A percentile compares a stretch with the other conserved stretches of the same genome.
These are phyloP conservation scores for Scytalidium lignicola DNA, from an alignment of 2,329 filamentous ascomycete species.

Conservation along the genomic window DNA sequence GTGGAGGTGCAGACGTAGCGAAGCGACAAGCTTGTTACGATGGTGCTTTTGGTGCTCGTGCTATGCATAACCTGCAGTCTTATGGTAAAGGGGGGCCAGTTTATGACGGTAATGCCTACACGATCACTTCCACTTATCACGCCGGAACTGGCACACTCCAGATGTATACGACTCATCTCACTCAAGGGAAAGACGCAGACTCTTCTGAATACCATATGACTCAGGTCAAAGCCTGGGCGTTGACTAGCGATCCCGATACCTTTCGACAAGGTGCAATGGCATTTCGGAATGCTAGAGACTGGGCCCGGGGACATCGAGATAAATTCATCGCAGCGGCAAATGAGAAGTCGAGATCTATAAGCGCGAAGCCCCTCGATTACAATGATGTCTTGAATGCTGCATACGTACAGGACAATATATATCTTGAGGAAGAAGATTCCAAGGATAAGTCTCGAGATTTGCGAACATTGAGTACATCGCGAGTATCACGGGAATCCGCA, in stretches of 20 bases:
- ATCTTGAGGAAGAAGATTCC: too few relatives aligned
- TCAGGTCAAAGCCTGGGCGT: conserved; percentile 21
- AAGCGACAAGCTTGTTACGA: conserved; percentile 32
- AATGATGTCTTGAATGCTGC: too few relatives aligned
- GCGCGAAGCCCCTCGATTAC: too few relatives aligned
- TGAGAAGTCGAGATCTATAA: conserved; percentile 2
- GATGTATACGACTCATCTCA: conserved; percentile 35
- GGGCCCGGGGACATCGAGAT: conserved; percentile 32
- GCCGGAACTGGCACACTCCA: conserved; percentile 27
- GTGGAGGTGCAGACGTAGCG: conserved; percentile 26
- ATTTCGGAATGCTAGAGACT: conserved; percentile 35
- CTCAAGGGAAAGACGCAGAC: conserved; percentile 5
- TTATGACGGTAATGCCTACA: conserved; percentile 36
- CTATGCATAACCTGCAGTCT: conserved; percentile 33
- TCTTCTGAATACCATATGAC: conserved; percentile 37
- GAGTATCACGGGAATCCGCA: too few relatives aligned
- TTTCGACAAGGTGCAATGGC: conserved; percentile 32
- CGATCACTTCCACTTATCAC: conserved; percentile 34
- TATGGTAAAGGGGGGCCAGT: conserved; percentile 25
- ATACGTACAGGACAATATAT: too few relatives aligned
- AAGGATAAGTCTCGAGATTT: too few relatives aligned
- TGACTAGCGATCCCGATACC: conserved; percentile 24
- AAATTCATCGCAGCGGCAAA: conserved; percentile 22
- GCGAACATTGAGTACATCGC: too few relatives aligned
- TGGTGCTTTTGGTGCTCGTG: conserved; percentile 30